Evolutionary conservation across 139 green algal species (phyloP), one percentile per base, ranked within the genome.

Genomic region (Desmodesmus armatus): DNA sequence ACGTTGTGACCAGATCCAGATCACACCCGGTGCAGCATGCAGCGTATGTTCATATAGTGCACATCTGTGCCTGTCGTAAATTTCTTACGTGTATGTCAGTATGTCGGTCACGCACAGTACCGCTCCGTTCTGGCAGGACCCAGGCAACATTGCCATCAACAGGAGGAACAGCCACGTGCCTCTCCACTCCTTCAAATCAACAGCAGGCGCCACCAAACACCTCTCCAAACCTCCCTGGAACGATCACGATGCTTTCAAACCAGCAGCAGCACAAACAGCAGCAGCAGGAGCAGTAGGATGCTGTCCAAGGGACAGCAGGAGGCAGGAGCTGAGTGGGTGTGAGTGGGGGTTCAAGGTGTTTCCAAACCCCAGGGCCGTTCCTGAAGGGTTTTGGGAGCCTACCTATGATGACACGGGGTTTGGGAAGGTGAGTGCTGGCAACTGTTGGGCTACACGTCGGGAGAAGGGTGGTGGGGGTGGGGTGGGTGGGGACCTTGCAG

Each of bases 81-180:
- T n/a, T n/a, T n/a, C n/a, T n/a, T n/a, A n/a, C n/a, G n/a, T n/a
- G n/a, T n/a, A n/a, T n/a, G n/a, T n/a, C n/a, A n/a, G n/a, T n/a
- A n/a, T n/a, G n/a, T n/a, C n/a, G n/a, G n/a, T n/a, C n/a, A n/a
- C n/a, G n/a, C n/a, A n/a, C n/a, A n/a, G n/a, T n/a, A n/a, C n/a
- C n/a, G 67, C 35, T 33, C 67, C 67, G 37, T 90, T 96, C 53
- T 98, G 94, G 93, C 91, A 97, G 84, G 95, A 96, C 49, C 95
- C 95, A 0, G 43, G 78, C 0, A 78, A 95, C 0, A 91, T 91
- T 33, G 88, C 85, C 23, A 91, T 95, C 37, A 97, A 97, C 87
- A 94, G 94, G 39, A 74, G 90, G 0, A 21, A 35, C 0, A 40
- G 87, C 0, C 96, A 97, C 62, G 91, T 90, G 2, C 89, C 92